Base-by-base conservation (phyloP, 371 early-diverging fungal genomes). In the Mucor piriformis region DNA sequence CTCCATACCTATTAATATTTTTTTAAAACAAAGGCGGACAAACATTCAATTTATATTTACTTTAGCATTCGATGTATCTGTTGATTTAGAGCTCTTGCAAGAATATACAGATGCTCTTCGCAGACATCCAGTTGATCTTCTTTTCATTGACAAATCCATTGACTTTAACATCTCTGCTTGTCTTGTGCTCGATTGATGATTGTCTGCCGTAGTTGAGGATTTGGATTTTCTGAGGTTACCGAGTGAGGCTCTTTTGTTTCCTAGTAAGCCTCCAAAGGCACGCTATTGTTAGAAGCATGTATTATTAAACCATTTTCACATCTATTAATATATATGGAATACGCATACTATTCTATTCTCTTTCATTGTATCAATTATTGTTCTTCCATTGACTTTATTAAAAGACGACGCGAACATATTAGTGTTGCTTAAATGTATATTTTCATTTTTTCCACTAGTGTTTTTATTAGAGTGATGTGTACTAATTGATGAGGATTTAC, bases 51-150 rank as follows among this genome's bases (percentile, higher is more conserved):
- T 50, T 18, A 37, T 38, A 2, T 50, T 50, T 42, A 62, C 63
- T 50, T 62, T 62, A 50, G 56, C 29, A 23, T 40, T 34, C 7
- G 42, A 43, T 25, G 25, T 34, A 21, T 59, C 37, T 37, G 61
- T 38, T 33, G 61, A 57, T 44, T 58, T 54, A 33, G 54, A 42
- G 46, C 61, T 61, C 21, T 66, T 66, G 42, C 50, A 57, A 7
- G 59, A 63, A 51, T 63, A 59, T 6, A 77, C 64, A 10, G 77
- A 77, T n/a, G 65, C 58, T 29, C 76, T 67, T 25, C 76, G 61
- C 35, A 79, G 57, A 47, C 76, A 76, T 8, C 79, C 79, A 6
- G 74, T 79, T 1, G 79, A 79, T 33, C 76, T 70, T 51, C 79
- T 70, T 55, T 79, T 79, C 67, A 77, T 66, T 3, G 73, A 61